These are phyloP conservation scores for Penstemon davidsonii DNA, from an alignment of 257 asterid species.

Conservation along the genomic window DNA sequence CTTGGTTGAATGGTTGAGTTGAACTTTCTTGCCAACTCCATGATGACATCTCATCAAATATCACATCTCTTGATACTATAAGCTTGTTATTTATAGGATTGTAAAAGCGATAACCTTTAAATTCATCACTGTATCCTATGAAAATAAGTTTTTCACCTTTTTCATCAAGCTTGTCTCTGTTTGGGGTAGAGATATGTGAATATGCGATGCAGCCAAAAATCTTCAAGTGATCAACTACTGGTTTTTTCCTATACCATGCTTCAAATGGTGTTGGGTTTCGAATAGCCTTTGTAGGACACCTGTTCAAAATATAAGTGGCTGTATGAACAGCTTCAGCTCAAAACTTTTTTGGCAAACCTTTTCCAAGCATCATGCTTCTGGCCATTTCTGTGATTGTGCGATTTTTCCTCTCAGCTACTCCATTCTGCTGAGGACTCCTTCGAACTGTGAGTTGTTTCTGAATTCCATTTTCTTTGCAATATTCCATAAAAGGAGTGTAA, in stretches of 20 bases:
- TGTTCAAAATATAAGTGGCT: not conserved
- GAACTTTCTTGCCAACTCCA: conserved; percentile 17
- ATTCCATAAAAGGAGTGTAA: not conserved
- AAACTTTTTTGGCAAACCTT: not conserved
- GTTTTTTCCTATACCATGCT: conserved; percentile 13
- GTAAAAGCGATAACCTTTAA: conserved; percentile 22
- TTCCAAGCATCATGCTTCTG: too few relatives aligned
- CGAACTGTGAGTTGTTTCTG: not conserved
- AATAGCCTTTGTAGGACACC: conserved; percentile 9
- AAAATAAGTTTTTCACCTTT: conserved; percentile 15
- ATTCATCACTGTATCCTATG: conserved; percentile 21
- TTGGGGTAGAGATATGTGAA: not conserved
- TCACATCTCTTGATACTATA: conserved; percentile 22
- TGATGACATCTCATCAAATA: conserved; percentile 19
- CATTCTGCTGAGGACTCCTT: not conserved
- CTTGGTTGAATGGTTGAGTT: not conserved
- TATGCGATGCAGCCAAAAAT: not conserved
- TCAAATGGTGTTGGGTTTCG: conserved; percentile 18
- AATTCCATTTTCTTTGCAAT: conserved; percentile 15
- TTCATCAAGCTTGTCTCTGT: conserved; percentile 1
- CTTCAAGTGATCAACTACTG: not conserved
- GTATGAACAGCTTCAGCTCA: conserved; percentile 21
- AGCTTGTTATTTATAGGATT: not conserved
- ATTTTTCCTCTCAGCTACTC: too few relatives aligned
- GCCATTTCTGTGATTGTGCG: too few relatives aligned